Percentiles rank a stretch among this genome's conserved stretches.
phyloP scores from a whole-genome alignment of 129 eudicot species.

The Centrapalus pauciflorus region DNA sequence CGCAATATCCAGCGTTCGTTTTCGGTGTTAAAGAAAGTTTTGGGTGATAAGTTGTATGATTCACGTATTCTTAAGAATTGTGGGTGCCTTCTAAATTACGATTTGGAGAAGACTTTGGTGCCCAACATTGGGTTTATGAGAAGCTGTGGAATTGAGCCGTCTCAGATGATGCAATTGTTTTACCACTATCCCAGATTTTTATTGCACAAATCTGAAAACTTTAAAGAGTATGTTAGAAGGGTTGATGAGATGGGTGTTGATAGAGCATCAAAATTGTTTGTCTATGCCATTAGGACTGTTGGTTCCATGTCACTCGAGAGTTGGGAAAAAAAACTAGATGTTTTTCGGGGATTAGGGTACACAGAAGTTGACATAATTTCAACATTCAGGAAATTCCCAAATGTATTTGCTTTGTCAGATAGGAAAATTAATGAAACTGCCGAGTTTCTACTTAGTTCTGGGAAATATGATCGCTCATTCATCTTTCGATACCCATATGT shows the following conservation, averaged over 20 bases:
- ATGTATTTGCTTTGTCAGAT: constrained; percentile 9
- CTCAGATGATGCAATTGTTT: constrained; percentile 18
- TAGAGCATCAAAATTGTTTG: constrained; percentile 26
- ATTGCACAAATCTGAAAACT: constrained; percentile 13
- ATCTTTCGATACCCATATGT: neutral
- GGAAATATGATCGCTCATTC: constrained; percentile 2
- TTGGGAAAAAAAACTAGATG: constrained; percentile 6
- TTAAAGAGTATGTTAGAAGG: constrained; percentile 17
- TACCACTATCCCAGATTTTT: constrained; percentile 13
- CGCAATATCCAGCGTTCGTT: constrained; percentile 13
- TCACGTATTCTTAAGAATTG: constrained; percentile 7
- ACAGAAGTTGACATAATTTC: constrained; percentile 6
- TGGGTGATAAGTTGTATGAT: constrained; percentile 26
- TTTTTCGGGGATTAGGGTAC: constrained; percentile 14
- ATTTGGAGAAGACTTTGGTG: constrained; percentile 24
- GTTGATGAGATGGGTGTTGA: constrained; percentile 30
- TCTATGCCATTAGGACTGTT: constrained; percentile 28
- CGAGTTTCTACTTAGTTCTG: constrained; percentile 10
- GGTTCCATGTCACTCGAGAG: constrained; percentile 15
- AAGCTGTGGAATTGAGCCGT: constrained; percentile 28
- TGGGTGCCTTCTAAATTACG: constrained; percentile 3
- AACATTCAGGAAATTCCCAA: constrained; percentile 5
- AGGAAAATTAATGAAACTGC: constrained; percentile 24
- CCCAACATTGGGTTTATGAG: constrained; percentile 30
- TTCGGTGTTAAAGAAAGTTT: constrained; percentile 7